Conservation (phyloP, 768 basidiomycete genomes). For the Amylocystis lapponica region DNA sequence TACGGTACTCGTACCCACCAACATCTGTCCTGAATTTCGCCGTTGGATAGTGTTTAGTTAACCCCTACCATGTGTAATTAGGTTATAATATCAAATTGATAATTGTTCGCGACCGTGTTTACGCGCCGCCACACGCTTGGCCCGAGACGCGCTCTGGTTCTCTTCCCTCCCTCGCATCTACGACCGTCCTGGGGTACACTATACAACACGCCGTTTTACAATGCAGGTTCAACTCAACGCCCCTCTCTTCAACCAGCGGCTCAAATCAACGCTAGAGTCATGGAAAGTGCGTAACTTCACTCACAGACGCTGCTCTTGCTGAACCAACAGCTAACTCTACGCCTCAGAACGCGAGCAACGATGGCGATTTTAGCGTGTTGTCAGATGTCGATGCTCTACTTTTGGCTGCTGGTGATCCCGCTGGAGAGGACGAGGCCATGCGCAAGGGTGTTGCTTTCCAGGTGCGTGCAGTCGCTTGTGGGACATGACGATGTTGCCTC, state of each 20-base stretch:
- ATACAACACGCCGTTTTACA: conserved; percentile 9
- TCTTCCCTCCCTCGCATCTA: too few species aligned
- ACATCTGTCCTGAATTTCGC: too few species aligned
- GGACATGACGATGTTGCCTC: too few species aligned
- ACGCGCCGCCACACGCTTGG: conserved; percentile 14
- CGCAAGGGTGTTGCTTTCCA: conserved; percentile 90
- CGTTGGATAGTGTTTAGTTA: too few species aligned
- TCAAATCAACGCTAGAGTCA: conserved; percentile 25
- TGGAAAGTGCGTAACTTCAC: conserved; percentile 28
- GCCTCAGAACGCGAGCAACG: conserved; percentile 53
- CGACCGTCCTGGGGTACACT: too few species aligned
- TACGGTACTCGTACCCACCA: too few species aligned
- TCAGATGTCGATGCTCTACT: conserved; percentile 65
- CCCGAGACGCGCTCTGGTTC: conserved; percentile 9
- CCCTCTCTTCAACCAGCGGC: conserved; percentile 26
- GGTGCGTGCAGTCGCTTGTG: conserved; percentile 55
- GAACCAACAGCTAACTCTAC: neutral
- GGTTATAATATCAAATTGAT: too few species aligned
- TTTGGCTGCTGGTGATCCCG: conserved; percentile 71
- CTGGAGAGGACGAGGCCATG: conserved; percentile 83
- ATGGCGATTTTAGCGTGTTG: conserved; percentile 68
- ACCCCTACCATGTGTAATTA: too few species aligned
- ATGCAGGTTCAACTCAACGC: conserved; percentile 73
- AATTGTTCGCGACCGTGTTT: conserved; percentile 11
- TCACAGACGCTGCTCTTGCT: neutral